Evolutionary conservation across 2,329 filamentous ascomycete species (phyloP), one percentile per base, ranked within the genome.

Genomic region (Podosphaera fusca): DNA sequence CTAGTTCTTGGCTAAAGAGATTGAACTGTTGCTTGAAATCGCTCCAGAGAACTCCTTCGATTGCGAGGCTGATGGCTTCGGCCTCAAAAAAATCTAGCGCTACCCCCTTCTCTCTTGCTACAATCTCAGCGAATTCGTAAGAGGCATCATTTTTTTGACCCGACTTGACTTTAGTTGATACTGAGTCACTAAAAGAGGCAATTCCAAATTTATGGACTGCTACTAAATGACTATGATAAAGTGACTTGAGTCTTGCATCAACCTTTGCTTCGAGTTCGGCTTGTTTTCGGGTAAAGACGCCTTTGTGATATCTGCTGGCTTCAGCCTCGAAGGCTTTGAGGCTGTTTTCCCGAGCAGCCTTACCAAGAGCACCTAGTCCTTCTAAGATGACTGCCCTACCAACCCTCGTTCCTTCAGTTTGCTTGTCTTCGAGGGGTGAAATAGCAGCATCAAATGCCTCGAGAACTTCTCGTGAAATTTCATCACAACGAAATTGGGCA

Each of bases 71-170:
- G 64, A 82, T 77, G 0, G 85, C 87, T 65, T 92, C 84, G 29
- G 76, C 74, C 66, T 85, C 81, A 67, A 94, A 98, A 50, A 78
- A 77, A 14, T 81, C 76, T 40, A 95, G 68, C 0, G 87, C 82
- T 67, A 80, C 80, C 64, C 77, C 78, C 72, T 92, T 94, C 68
- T 95, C 85, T 57, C 80, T 76, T 45, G 81, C 79, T 4, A 98
- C 92, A 64, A 96, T 95, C 63, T 94, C 85, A 30, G 89, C 88
- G 69, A 98, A 98, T 67, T 98, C 92, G 66, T 98, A 96, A 56
- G 79, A 77, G 6, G 82, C 84, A 30, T 89, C 89, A 57, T 88
- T 87, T 74, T 94, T 95, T 69, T 96, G 90, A 2, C 90, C 90
- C 33, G 79, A 75, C 70, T 96, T 98, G 62, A 98, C 89, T 54